Evolutionary conservation across 768 basidiomycete species (phyloP).

Genomic region (Rhodotorula toruloides): DNA sequence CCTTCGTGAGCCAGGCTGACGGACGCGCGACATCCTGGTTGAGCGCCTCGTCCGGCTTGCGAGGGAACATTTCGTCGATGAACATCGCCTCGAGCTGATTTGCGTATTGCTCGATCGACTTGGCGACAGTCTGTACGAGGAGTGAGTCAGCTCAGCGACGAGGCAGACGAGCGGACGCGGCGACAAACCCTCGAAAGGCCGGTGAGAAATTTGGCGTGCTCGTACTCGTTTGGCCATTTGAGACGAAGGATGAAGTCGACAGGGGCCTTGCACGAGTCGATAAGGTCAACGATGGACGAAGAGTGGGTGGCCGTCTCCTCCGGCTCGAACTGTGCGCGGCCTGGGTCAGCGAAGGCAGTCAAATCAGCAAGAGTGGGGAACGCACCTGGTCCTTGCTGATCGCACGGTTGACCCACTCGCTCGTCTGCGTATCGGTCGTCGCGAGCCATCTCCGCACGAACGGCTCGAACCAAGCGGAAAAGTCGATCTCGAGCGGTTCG

Average conservation of each 20-base stretch:
- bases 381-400: constrained; percentile 73
- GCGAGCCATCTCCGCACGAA: constrained; percentile 82
- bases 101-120: constrained; percentile 87
- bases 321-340: constrained; percentile 53
- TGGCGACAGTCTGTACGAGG: constrained; percentile 70
- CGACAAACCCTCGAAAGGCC: constrained; percentile 69
- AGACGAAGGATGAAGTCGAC: constrained; percentile 80
- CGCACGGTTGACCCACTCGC: constrained; percentile 81
- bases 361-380: constrained; percentile 50
- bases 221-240: constrained; percentile 85
- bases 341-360: not conserved
- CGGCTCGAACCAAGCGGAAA: constrained; percentile 73
- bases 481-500: constrained; percentile 56
- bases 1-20: constrained; percentile 52
- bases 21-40: constrained; percentile 39
- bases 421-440: constrained; percentile 83
- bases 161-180: not conserved
- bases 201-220: constrained; percentile 84
- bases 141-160: not conserved
- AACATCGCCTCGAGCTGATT: constrained; percentile 79
- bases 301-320: constrained; percentile 73
- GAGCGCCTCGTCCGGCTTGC: constrained; percentile 62
- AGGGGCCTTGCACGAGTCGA: constrained; percentile 86
- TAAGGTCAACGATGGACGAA: constrained; percentile 94
- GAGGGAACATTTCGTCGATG: constrained; percentile 90